Evolutionary conservation across 208 protist genomes (phyloP).

Genomic region (Tritrichomonas musculus): DNA sequence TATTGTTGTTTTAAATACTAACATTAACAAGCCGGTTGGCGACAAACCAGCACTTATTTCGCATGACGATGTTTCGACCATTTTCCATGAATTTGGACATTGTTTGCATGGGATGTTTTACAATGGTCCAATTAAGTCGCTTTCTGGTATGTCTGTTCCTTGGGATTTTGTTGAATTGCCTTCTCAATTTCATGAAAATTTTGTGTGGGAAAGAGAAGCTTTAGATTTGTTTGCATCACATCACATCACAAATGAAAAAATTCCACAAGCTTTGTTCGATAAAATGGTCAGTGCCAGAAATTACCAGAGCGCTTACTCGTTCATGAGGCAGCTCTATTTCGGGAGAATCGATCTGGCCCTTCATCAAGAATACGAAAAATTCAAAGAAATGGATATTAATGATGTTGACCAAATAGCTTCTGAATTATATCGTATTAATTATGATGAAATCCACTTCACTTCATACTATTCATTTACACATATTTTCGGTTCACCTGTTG

Average conservation of each 20-base stretch:
- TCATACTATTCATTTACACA: not conserved
- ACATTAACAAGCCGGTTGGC: not conserved
- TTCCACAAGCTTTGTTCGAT: not conserved
- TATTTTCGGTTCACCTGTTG: not conserved
- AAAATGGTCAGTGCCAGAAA: not conserved
- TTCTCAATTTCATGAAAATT: not conserved
- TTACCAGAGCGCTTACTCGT: not conserved
- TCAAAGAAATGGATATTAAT: not conserved
- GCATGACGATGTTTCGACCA: not conserved
- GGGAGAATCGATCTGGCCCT: not conserved
- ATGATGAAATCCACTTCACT: not conserved
- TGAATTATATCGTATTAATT: not conserved
- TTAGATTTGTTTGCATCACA: not conserved
- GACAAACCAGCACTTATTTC: not conserved
- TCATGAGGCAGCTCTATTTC: not conserved
- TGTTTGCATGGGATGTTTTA: not conserved
- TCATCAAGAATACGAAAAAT: not conserved
- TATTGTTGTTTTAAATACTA: not conserved
- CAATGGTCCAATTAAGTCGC: not conserved
- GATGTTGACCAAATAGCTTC: not conserved
- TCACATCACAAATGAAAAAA: not conserved
- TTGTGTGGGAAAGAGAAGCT: not conserved
- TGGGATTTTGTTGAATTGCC: not conserved
- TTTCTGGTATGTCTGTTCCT: not conserved
- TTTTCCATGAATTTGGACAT: conserved; percentile 23